These are phyloP conservation scores for Isatis tinctoria DNA, from an alignment of 345 rosid genomes.

Conservation along the genomic window DNA sequence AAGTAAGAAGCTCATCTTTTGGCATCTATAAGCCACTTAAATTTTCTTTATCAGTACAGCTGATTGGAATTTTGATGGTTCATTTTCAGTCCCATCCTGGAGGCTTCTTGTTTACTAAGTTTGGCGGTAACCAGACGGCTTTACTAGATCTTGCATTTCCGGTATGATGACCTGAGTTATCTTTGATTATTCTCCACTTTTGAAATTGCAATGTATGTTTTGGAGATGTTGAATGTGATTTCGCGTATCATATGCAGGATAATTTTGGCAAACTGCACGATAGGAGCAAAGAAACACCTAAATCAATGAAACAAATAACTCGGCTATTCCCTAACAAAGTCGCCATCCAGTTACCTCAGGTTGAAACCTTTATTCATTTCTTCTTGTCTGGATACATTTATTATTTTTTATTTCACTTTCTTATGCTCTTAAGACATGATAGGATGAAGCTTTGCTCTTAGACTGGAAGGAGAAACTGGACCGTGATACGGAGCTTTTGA, in stretches of 20 bases:
- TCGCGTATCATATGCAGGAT: slow-evolving; percentile 51
- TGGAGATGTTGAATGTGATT: slow-evolving; percentile 6
- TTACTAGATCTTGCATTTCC: slow-evolving; percentile 89
- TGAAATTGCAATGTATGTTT: not conserved
- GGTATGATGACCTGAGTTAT: slow-evolving; percentile 41
- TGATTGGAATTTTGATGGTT: slow-evolving; percentile 11
- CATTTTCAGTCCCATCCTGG: slow-evolving; percentile 83
- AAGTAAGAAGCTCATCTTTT: slow-evolving; percentile 42
- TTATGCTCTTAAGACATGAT: slow-evolving; percentile 29
- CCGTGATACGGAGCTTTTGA: slow-evolving; percentile 83
- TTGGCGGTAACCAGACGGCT: slow-evolving; percentile 93
- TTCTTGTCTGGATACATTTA: not conserved
- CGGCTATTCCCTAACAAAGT: slow-evolving; percentile 96
- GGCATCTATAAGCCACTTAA: slow-evolving; percentile 5
- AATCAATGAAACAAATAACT: slow-evolving; percentile 82
- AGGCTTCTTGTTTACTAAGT: slow-evolving; percentile 85
- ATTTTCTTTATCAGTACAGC: not conserved
- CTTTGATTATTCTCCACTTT: not conserved
- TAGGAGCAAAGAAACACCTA: slow-evolving; percentile 82
- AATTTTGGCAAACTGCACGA: slow-evolving; percentile 83
- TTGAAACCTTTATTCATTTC: slow-evolving; percentile 19
- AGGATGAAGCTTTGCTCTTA: slow-evolving; percentile 88
- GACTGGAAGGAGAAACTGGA: slow-evolving; percentile 98
- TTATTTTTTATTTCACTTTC: not conserved
- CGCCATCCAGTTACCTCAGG: slow-evolving; percentile 97